Conservation (phyloP, 225 moss, liverwort and hornwort genomes). For the Climacium dendroides region DNA sequence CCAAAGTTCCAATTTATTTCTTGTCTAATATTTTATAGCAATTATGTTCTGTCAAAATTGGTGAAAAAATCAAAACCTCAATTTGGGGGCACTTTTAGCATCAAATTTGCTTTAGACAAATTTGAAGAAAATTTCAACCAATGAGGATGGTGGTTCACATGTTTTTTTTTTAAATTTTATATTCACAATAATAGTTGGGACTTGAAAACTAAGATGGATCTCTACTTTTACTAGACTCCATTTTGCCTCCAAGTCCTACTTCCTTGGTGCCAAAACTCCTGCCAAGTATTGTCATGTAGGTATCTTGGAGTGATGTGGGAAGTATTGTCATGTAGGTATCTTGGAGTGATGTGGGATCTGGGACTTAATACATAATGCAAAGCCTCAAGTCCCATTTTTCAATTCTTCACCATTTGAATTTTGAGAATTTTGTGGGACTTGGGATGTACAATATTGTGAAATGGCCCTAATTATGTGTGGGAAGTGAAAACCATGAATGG, state of each 20-base stretch:
- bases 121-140: not conserved
- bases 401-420: not conserved
- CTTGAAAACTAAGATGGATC: not conserved
- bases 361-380: rapidly evolving
- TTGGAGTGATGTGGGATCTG: not conserved
- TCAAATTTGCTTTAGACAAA: rapidly evolving
- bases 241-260: rapidly evolving
- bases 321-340: not conserved
- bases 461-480: not conserved
- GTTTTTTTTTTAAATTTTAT: not conserved
- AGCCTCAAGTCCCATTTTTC: rapidly evolving
- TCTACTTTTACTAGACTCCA: rapidly evolving
- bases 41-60: rapidly evolving
- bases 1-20: not conserved
- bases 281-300: not conserved
- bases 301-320: not conserved
- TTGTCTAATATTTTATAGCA: not conserved
- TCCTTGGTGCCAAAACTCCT: not conserved
- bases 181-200: not conserved
- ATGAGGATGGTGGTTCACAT: not conserved
- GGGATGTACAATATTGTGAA: rapidly evolving
- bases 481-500: rapidly evolving
- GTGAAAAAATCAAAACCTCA: too few species aligned
- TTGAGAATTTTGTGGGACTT: not conserved
- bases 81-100: not conserved